Conservation (phyloP, 192 early-diverging fungal species). For the Entomortierella chlamydospora region DNA sequence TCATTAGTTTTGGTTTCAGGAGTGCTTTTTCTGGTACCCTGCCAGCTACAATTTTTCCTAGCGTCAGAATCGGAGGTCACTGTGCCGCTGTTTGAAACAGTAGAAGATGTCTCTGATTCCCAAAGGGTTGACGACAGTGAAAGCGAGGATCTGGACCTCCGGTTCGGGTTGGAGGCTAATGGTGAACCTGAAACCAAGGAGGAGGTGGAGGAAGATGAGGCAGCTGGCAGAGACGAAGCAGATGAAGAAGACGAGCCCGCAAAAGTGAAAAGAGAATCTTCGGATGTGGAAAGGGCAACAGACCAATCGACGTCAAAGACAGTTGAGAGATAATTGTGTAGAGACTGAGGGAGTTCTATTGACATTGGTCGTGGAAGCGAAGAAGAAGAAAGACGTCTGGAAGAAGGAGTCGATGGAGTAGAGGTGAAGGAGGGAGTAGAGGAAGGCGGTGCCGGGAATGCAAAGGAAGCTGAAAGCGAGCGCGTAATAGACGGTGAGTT, state of each 20-base stretch:
- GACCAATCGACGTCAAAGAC: slow-evolving; percentile 51
- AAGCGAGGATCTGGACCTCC: neutral
- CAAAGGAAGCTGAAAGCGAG: neutral
- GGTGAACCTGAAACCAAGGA: neutral
- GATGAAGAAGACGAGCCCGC: neutral
- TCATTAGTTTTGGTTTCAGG: neutral
- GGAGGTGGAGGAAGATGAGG: neutral
- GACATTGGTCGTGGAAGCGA: slow-evolving; percentile 26
- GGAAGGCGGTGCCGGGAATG: neutral
- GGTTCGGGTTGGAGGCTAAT: neutral
- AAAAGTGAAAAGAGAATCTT: slow-evolving; percentile 35
- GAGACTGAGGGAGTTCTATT: slow-evolving; percentile 23
- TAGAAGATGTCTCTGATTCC: neutral
- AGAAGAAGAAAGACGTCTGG: neutral
- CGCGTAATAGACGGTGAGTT: neutral
- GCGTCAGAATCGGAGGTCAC: too few relatives aligned
- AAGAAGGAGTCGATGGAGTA: neutral
- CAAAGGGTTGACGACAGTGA: neutral
- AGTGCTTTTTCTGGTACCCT: too few relatives aligned
- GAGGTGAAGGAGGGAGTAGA: neutral
- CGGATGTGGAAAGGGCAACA: too few relatives aligned
- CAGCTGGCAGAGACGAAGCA: neutral
- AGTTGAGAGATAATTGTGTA: slow-evolving; percentile 32
- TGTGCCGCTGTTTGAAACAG: neutral
- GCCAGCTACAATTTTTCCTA: too few relatives aligned